Evolutionary conservation across 306 rosid species (phyloP).

Genomic region (Psophocarpus tetragonolobus): DNA sequence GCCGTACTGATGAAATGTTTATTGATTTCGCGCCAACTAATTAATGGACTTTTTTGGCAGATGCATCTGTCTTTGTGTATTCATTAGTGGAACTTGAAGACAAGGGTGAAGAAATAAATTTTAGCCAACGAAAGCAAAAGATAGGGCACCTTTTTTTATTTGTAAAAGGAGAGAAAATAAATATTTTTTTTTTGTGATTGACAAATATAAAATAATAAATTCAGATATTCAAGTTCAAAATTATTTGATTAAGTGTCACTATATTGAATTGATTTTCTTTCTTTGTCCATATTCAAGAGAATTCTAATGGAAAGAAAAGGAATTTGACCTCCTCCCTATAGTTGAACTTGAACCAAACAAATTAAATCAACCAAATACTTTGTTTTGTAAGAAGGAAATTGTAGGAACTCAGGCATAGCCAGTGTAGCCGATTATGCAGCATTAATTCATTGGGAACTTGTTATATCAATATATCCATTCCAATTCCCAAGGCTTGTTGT

Average conservation of each 20-base stretch:
- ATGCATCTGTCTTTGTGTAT: neutral
- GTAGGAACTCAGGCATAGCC: slow-evolving; percentile 37
- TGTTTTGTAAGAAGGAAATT: neutral
- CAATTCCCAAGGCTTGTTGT: neutral
- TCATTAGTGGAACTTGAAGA: neutral
- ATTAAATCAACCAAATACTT: neutral
- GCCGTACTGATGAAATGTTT: neutral
- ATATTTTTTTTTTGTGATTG: neutral
- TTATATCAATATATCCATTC: neutral
- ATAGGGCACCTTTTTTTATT: neutral
- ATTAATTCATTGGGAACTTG: slow-evolving; percentile 69
- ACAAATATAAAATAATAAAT: neutral
- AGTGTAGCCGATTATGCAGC: slow-evolving; percentile 69
- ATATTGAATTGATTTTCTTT: no score
- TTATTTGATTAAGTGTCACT: neutral
- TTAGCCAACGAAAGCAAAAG: neutral
- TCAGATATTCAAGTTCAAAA: neutral
- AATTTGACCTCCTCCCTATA: neutral
- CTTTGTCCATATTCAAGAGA: neutral
- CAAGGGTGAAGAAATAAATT: neutral
- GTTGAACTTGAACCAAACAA: neutral
- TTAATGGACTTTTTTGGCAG: neutral
- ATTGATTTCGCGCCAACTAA: slow-evolving; percentile 2
- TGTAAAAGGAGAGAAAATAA: neutral
- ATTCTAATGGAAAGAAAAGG: neutral